These are phyloP conservation scores for Venustampulla echinocandica DNA, from an alignment of 495 filamentous ascomycete species.

Conservation along the genomic window DNA sequence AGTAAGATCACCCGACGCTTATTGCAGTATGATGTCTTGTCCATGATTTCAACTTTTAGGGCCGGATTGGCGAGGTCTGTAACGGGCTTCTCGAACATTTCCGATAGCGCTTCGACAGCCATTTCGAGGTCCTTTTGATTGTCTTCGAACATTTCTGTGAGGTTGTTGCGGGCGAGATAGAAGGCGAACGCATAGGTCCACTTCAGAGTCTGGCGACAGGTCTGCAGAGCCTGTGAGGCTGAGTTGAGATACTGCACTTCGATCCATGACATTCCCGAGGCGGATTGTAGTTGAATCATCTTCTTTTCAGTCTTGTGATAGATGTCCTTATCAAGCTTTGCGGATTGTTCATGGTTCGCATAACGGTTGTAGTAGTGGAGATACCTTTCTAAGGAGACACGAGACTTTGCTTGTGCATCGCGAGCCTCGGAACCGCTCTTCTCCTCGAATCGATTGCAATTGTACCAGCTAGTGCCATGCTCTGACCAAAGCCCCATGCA, in stretches of 20 bases:
- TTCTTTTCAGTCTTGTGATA: slow-evolving; percentile 96
- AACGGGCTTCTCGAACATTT: slow-evolving; percentile 96
- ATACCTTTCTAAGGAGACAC: slow-evolving; percentile 85
- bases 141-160: slow-evolving; percentile 95
- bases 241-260: slow-evolving; percentile 94
- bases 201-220: slow-evolving; percentile 92
- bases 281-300: slow-evolving; percentile 89
- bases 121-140: slow-evolving; percentile 98
- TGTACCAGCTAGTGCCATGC: slow-evolving; percentile 99
- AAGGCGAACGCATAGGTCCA: slow-evolving; percentile 99
- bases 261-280: slow-evolving; percentile 96
- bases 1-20: slow-evolving; percentile 83
- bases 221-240: slow-evolving; percentile 88
- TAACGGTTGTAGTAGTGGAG: slow-evolving; percentile 98
- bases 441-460: slow-evolving; percentile 95
- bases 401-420: slow-evolving; percentile 80
- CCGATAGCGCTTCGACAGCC: slow-evolving; percentile 87
- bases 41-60: slow-evolving; percentile 94
- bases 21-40: slow-evolving; percentile 94
- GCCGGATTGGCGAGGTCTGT: slow-evolving; percentile 61
- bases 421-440: slow-evolving; percentile 85
- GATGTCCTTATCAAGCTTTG: slow-evolving; percentile 92
- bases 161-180: slow-evolving; percentile 89
- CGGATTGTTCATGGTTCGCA: slow-evolving; percentile 96
- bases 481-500: slow-evolving; percentile 99